Evolutionary conservation across 2,329 filamentous ascomycete genomes (phyloP).

Genomic region (Tolypocladium inflatum): DNA sequence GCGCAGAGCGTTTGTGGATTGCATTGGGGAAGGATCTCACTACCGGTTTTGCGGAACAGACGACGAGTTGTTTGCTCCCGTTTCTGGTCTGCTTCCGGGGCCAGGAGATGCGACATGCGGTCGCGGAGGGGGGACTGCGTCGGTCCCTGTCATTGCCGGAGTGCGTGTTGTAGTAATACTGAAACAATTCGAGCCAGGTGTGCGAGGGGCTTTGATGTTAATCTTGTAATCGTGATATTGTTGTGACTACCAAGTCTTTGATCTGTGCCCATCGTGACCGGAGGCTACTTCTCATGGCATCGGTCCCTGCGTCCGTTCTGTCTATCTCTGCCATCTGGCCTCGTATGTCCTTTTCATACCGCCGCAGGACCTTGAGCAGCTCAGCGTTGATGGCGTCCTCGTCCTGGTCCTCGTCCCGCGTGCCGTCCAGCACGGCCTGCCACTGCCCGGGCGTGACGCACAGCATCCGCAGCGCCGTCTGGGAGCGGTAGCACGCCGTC

Average conservation of each 20-base stretch:
- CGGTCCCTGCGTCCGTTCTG: constrained; percentile 18
- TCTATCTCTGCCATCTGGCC: constrained; percentile 20
- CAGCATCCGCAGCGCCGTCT: constrained; percentile 38
- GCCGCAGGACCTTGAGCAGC: constrained; percentile 26
- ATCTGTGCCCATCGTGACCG: constrained; percentile 16
- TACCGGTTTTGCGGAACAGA: neutral
- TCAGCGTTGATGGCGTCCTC: constrained; percentile 25
- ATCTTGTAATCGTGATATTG: constrained; percentile 7
- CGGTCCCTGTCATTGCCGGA: neutral
- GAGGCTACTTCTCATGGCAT: constrained; percentile 11
- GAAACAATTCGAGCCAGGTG: neutral
- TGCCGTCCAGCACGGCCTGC: constrained; percentile 33
- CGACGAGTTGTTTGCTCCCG: neutral
- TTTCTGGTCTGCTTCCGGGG: neutral
- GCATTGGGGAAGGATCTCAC: neutral
- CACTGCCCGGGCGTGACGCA: constrained; percentile 28
- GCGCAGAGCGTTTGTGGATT: constrained; percentile 3
- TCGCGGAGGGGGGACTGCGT: neutral
- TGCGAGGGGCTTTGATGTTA: neutral
- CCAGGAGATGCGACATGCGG: neutral
- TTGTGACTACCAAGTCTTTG: constrained; percentile 10
- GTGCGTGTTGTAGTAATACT: neutral
- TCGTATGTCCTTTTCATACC: constrained; percentile 23
- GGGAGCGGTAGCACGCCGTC: constrained; percentile 44
- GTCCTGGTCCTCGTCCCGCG: constrained; percentile 35